phyloP scores from a whole-genome alignment of 106 monocot genomes.

The Allium fistulosum region DNA sequence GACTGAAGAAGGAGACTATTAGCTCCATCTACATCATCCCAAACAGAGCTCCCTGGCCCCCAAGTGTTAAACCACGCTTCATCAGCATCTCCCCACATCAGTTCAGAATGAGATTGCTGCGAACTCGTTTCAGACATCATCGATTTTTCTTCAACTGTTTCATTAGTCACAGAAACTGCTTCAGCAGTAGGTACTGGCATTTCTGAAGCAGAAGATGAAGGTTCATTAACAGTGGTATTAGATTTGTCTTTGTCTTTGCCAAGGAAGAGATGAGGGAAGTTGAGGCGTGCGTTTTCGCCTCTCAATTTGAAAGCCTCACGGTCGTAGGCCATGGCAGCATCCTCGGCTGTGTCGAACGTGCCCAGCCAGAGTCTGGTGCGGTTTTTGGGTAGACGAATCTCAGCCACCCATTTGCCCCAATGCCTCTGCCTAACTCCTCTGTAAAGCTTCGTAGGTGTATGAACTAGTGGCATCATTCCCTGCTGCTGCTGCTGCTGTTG shows the following conservation, averaged over 20 bases:
- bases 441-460: conserved; percentile 36
- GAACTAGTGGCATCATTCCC: neutral
- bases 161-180: neutral
- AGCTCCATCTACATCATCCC: conserved; percentile 80
- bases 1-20: conserved; percentile 65
- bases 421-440: conserved; percentile 62
- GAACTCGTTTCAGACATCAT: neutral
- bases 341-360: conserved; percentile 94
- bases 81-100: conserved; percentile 45
- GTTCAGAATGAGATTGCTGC: neutral
- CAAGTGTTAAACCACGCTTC: conserved; percentile 70
- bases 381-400: conserved; percentile 67
- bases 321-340: conserved; percentile 88
- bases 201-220: conserved; percentile 23
- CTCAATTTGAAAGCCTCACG: conserved; percentile 83
- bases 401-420: conserved; percentile 75
- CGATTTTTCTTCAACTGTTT: neutral
- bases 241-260: conserved; percentile 15
- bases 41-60: conserved; percentile 79
- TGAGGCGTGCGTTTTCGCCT: conserved; percentile 81
- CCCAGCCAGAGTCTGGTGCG: conserved; percentile 90
- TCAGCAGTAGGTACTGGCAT: neutral
- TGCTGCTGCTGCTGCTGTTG: neutral
- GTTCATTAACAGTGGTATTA: neutral
- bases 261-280: conserved; percentile 79